phyloP scores from a whole-genome alignment of 225 moss, liverwort and hornwort genomes.

The Polytrichum formosum region DNA sequence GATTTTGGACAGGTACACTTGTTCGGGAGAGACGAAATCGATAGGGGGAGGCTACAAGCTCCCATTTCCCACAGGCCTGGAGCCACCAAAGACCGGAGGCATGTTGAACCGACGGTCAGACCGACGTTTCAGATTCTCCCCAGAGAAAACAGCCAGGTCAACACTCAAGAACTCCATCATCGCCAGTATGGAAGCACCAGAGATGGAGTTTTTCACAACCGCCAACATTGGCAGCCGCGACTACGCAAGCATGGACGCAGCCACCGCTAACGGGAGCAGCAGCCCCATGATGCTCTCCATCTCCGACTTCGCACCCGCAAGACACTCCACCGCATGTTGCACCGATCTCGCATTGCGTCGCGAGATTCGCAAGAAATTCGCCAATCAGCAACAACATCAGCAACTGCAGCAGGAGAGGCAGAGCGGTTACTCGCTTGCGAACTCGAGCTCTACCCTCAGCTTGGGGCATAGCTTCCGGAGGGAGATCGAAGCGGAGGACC shows the following conservation, averaged over 20 bases:
- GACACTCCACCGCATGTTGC: constrained; percentile 45
- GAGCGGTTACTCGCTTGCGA: not conserved
- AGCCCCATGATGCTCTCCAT: constrained; percentile 8
- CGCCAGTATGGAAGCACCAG: constrained; percentile 16
- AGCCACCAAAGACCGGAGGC: no score
- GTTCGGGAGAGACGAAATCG: no score
- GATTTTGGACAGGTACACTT: no score
- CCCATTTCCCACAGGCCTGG: no score
- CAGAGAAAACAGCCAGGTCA: no score
- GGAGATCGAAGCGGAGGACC: constrained; percentile 30
- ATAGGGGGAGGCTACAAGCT: no score
- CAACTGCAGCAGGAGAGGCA: not conserved
- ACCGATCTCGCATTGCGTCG: constrained; percentile 24
- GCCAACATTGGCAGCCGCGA: constrained; percentile 7
- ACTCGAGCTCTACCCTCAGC: constrained; percentile 11
- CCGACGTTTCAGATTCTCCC: no score
- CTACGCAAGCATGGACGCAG: constrained; percentile 19
- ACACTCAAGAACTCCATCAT: no score
- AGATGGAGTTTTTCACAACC: constrained; percentile 2
- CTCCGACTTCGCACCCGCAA: constrained; percentile 12
- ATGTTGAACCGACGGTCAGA: no score
- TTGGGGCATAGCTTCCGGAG: constrained; percentile 32
- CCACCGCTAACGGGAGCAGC: constrained; percentile 18
- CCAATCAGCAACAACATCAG: not conserved
- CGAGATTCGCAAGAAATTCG: constrained; percentile 37